phyloP scores from a whole-genome alignment of 192 early-diverging fungal genomes.

The Backusella tarrabulga region DNA sequence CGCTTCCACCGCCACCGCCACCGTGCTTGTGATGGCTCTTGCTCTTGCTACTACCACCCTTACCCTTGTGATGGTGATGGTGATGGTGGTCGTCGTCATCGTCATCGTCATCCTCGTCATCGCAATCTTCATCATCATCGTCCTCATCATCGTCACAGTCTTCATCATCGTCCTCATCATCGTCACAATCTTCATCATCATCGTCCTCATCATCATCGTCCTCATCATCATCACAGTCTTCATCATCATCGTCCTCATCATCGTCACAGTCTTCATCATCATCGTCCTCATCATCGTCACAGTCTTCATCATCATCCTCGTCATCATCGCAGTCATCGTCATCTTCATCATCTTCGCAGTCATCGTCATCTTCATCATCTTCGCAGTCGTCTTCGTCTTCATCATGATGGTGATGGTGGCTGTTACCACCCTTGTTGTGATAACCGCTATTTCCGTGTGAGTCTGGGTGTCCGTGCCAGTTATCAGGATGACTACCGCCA shows the following conservation, averaged over 20 bases:
- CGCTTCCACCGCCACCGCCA: conserved; percentile 31
- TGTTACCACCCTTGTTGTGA: too few species aligned
- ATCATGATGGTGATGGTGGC: background rate
- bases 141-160: background rate
- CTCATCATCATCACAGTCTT: conserved; percentile 32
- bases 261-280: conserved; percentile 41
- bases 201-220: conserved; percentile 35
- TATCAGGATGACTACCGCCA: background rate
- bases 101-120: background rate
- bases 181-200: conserved; percentile 45
- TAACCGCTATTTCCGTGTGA: background rate
- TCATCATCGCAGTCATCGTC: conserved; percentile 1
- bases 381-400: conserved; percentile 16
- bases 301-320: conserved; percentile 37
- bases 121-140: background rate
- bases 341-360: background rate
- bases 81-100: background rate
- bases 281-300: conserved; percentile 22
- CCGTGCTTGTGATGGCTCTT: conserved; percentile 2
- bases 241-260: conserved; percentile 66
- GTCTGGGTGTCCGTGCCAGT: background rate
- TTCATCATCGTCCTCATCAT: background rate
- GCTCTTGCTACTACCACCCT: background rate
- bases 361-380: conserved; percentile 43
- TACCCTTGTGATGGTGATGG: background rate